These are phyloP conservation scores for Microstegium vimineum DNA, from an alignment of 176 grass and related monocot species.

Conservation along the genomic window DNA sequence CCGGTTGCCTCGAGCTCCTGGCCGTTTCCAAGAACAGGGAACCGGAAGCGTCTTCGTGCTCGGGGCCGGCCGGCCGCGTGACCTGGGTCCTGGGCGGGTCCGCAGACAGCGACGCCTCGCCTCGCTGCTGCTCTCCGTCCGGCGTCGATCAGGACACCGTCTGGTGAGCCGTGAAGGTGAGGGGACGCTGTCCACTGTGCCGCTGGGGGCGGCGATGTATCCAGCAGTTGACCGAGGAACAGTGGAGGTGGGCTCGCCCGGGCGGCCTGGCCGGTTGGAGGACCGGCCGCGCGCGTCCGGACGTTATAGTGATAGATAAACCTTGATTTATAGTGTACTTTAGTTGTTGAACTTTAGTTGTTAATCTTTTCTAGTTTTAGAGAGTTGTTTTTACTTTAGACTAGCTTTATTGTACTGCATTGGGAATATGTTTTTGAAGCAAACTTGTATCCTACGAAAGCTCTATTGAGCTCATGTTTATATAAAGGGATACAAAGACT, in stretches of 20 bases:
- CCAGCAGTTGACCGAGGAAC: slow-evolving; percentile 1
- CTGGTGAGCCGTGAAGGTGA: slow-evolving; percentile 26
- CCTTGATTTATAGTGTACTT: too few relatives aligned
- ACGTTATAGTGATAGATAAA: too few relatives aligned
- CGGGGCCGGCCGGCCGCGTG: neutral
- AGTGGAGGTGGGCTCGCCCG: neutral
- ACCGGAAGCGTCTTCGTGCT: neutral
- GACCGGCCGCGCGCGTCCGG: neutral
- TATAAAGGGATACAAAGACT: too few relatives aligned
- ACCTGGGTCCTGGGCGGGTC: neutral
- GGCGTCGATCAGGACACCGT: neutral
- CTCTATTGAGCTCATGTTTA: too few relatives aligned
- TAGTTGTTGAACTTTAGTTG: too few relatives aligned
- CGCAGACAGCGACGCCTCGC: slow-evolving; percentile 9
- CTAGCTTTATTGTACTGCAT: too few relatives aligned
- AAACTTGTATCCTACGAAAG: too few relatives aligned
- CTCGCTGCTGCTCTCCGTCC: neutral
- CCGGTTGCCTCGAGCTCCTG: neutral
- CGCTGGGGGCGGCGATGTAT: neutral
- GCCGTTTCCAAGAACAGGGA: neutral
- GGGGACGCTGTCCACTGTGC: neutral
- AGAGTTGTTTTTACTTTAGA: too few relatives aligned
- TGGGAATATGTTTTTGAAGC: too few relatives aligned
- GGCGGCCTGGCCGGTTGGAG: neutral
- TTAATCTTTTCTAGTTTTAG: too few relatives aligned